phyloP scores from a whole-genome alignment of 2,329 filamentous ascomycete species.

The Chaetoscypha palmicola region DNA sequence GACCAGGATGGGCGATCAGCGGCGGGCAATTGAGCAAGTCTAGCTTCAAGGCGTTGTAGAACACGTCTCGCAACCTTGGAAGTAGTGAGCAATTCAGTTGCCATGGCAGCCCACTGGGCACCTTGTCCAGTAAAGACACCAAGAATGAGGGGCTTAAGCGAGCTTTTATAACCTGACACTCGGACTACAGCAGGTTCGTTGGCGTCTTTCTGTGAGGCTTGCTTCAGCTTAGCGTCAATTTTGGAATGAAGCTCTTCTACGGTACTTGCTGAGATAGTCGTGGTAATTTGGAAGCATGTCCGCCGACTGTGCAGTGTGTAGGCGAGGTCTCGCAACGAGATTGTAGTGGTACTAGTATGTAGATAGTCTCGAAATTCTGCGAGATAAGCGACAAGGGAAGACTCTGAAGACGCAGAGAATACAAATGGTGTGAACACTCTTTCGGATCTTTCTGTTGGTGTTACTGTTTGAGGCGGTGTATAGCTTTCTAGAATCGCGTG shows the following conservation, averaged over 20 bases:
- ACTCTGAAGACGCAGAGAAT: constrained; percentile 13
- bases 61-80: constrained; percentile 15
- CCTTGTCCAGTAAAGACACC: constrained; percentile 28
- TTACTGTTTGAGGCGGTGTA: neutral
- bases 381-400: constrained; percentile 2
- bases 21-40: neutral
- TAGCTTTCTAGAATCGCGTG: constrained; percentile 32
- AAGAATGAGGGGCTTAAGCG: neutral
- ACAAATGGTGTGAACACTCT: constrained; percentile 3
- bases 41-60: constrained; percentile 2
- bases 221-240: neutral
- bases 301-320: neutral
- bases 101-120: constrained; percentile 26
- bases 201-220: no score
- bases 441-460: neutral
- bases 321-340: neutral
- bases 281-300: neutral
- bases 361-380: neutral
- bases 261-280: neutral
- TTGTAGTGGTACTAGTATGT: neutral
- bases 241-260: neutral
- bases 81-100: constrained; percentile 12
- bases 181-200: neutral
- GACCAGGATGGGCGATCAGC: constrained; percentile 9
- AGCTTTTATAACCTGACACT: neutral